These are phyloP conservation scores for Mortierella sp. DNA, from an alignment of 371 early-diverging fungal genomes.

Conservation along the genomic window DNA sequence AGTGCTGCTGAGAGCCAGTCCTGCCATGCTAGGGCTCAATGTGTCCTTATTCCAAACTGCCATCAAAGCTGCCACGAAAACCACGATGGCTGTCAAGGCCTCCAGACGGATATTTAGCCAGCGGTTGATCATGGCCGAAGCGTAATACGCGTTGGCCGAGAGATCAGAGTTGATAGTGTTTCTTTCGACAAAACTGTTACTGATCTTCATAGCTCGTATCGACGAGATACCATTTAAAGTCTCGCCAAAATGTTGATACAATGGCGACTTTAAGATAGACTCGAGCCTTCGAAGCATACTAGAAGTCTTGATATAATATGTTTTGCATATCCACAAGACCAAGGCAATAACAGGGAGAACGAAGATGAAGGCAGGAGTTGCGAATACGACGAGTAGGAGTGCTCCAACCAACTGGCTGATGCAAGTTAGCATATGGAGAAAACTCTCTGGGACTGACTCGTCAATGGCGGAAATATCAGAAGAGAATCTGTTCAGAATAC, in stretches of 20 bases:
- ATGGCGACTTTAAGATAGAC: conserved; percentile 67
- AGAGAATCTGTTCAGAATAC: conserved; percentile 89
- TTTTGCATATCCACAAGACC: conserved; percentile 17
- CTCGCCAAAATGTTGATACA: conserved; percentile 73
- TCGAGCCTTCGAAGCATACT: conserved; percentile 79
- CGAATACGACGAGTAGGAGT: conserved; percentile 67
- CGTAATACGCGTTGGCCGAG: conserved; percentile 22
- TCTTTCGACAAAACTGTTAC: conserved; percentile 10
- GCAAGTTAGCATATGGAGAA: conserved; percentile 67
- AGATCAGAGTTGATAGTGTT: conserved; percentile 13
- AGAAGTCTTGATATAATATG: conserved; percentile 75
- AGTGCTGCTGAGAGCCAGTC: conserved; percentile 73
- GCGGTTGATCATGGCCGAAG: conserved; percentile 12
- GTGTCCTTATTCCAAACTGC: conserved; percentile 45
- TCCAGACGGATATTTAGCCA: conserved; percentile 45
- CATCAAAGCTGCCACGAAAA: conserved; percentile 20
- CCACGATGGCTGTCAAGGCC: conserved; percentile 37
- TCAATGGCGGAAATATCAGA: conserved; percentile 89
- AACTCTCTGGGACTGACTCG: conserved; percentile 74
- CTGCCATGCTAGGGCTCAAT: conserved; percentile 64
- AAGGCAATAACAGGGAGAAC: conserved; percentile 30
- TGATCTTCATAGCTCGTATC: conserved; percentile 46
- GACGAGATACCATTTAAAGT: conserved; percentile 63
- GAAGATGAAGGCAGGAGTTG: conserved; percentile 72
- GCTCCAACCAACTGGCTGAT: conserved; percentile 61